These are phyloP conservation scores for Penicillium taxi DNA, from an alignment of 495 filamentous ascomycete genomes.

Conservation along the genomic window DNA sequence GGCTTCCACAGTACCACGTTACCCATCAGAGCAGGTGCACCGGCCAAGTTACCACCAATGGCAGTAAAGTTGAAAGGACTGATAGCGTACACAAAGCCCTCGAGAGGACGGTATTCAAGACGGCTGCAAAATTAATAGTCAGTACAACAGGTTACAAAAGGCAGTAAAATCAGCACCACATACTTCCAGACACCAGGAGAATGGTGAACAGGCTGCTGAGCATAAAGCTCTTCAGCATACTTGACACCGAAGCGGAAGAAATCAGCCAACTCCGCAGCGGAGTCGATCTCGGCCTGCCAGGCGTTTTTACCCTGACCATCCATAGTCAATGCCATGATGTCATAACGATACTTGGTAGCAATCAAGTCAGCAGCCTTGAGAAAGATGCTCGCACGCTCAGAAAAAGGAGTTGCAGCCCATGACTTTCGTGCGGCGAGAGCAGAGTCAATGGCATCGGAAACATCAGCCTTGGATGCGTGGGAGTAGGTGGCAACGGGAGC, in stretches of 20 bases:
- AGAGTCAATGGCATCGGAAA: constrained; percentile 66
- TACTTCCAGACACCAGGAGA: constrained; percentile 72
- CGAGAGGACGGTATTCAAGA: constrained; percentile 71
- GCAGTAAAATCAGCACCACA: too few relatives aligned
- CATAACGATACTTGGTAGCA: constrained; percentile 82
- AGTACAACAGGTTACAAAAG: neutral
- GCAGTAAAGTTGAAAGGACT: constrained; percentile 88
- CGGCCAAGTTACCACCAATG: constrained; percentile 73
- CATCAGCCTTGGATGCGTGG: constrained; percentile 61
- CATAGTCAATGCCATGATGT: constrained; percentile 89
- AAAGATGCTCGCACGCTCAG: constrained; percentile 87
- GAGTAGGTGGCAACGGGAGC: constrained; percentile 71
- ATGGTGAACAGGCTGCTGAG: constrained; percentile 73
- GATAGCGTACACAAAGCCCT: constrained; percentile 82
- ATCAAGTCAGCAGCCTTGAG: constrained; percentile 88
- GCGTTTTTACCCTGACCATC: constrained; percentile 93
- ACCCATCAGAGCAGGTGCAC: constrained; percentile 68
- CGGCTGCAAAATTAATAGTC: constrained; percentile 39
- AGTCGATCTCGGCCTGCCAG: constrained; percentile 94
- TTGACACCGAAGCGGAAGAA: constrained; percentile 84
- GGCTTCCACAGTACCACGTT: constrained; percentile 90
- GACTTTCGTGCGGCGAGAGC: constrained; percentile 72
- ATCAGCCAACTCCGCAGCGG: constrained; percentile 83
- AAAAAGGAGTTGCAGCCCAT: constrained; percentile 78
- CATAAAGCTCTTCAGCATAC: constrained; percentile 80